Conservation (phyloP, 306 rosid genomes). For the Quercus dentata region DNA sequence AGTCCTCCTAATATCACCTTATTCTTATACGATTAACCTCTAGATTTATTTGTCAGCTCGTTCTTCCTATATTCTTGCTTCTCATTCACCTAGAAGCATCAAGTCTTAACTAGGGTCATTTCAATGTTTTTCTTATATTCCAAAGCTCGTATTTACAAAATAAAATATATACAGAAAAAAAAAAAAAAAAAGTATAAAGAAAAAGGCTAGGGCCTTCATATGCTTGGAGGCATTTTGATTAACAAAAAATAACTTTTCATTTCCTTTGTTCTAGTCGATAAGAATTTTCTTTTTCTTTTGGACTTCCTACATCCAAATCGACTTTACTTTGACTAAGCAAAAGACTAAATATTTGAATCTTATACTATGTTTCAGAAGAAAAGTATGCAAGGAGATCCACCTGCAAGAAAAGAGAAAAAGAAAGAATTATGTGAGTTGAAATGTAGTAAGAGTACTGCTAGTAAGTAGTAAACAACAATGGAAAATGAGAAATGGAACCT, state of each 20-base stretch:
- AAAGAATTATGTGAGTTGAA: neutral
- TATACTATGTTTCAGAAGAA: neutral
- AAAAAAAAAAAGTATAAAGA: no score
- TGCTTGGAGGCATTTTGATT: neutral
- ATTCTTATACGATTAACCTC: no score
- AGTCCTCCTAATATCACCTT: no score
- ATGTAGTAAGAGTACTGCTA: neutral
- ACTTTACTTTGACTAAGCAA: constrained; percentile 1
- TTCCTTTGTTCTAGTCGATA: neutral
- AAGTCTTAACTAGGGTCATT: neutral
- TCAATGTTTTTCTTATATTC: neutral
- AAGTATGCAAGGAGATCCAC: neutral
- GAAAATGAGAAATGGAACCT: neutral
- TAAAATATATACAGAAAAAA: neutral
- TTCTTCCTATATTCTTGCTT: no score
- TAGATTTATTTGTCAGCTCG: no score
- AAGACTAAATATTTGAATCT: neutral
- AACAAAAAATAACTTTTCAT: neutral
- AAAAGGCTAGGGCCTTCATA: neutral
- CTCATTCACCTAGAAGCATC: neutral
- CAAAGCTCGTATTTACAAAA: neutral
- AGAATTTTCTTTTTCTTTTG: neutral
- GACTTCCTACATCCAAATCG: neutral
- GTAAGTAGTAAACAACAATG: neutral
- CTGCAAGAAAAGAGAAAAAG: neutral